Evolutionary conservation across 2,329 filamentous ascomycete genomes (phyloP).

Genomic region (Penicillium sp.): DNA sequence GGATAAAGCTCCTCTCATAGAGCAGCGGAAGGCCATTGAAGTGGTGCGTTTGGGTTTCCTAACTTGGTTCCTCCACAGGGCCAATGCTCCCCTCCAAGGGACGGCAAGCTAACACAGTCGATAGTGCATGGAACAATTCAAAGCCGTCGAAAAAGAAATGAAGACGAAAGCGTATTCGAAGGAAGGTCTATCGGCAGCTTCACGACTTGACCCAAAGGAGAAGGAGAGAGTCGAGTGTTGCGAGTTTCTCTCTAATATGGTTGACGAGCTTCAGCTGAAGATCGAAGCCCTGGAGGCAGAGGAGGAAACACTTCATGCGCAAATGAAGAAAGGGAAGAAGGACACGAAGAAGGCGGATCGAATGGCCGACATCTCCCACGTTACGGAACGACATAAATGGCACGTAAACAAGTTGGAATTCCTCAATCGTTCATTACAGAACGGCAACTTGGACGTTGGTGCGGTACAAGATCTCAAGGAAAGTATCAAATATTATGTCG

Average conservation of each 20-base stretch:
- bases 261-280: slow-evolving; percentile 89
- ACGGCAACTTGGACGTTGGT: slow-evolving; percentile 82
- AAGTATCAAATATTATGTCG: slow-evolving; percentile 90
- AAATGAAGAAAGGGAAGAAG: slow-evolving; percentile 93
- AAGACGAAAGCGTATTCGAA: slow-evolving; percentile 99
- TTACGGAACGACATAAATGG: slow-evolving; percentile 93
- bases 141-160: slow-evolving; percentile 99
- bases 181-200: slow-evolving; percentile 86
- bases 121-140: slow-evolving; percentile 90
- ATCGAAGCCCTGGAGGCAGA: slow-evolving; percentile 93
- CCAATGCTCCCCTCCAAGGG: background rate
- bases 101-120: slow-evolving; percentile 26
- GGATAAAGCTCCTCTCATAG: slow-evolving; percentile 92
- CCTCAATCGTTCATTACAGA: slow-evolving; percentile 84
- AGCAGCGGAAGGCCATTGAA: slow-evolving; percentile 94
- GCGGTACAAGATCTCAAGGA: slow-evolving; percentile 88
- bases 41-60: slow-evolving; percentile 58
- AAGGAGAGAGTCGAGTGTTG: slow-evolving; percentile 86
- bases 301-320: slow-evolving; percentile 78
- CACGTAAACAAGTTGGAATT: slow-evolving; percentile 91
- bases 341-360: slow-evolving; percentile 79
- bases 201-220: slow-evolving; percentile 95
- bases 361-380: slow-evolving; percentile 77
- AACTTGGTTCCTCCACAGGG: background rate
- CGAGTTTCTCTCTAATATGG: slow-evolving; percentile 81